phyloP scores from a whole-genome alignment of 495 filamentous ascomycete genomes.

The Neurospora sp. region DNA sequence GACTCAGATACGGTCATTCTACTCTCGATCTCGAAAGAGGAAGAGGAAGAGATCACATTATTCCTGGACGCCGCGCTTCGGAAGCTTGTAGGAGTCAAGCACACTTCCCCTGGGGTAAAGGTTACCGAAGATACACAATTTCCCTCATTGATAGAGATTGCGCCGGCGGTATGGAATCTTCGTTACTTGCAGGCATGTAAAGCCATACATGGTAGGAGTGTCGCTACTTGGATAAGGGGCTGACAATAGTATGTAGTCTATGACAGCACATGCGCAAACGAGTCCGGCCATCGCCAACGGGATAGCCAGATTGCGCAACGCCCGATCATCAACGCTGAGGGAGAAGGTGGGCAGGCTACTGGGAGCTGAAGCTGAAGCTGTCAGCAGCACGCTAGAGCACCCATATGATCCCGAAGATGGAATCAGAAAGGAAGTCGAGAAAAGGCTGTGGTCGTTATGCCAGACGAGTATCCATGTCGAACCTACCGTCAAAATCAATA shows the following conservation, averaged over 20 bases:
- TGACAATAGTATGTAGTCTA: slow-evolving; percentile 7
- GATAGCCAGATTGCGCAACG: slow-evolving; percentile 13
- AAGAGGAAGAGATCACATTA: slow-evolving; percentile 12
- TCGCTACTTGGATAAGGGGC: neutral
- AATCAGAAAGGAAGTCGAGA: slow-evolving; percentile 1
- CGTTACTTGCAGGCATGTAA: slow-evolving; percentile 27
- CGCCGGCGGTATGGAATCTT: slow-evolving; percentile 36
- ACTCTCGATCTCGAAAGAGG: neutral
- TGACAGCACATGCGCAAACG: slow-evolving; percentile 14
- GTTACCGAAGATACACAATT: slow-evolving; percentile 3
- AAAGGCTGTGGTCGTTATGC: slow-evolving; percentile 15
- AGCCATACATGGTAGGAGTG: neutral
- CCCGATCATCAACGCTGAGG: slow-evolving; percentile 15
- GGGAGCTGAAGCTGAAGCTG: neutral
- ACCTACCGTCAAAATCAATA: neutral
- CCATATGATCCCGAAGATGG: neutral
- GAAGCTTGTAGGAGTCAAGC: slow-evolving; percentile 23
- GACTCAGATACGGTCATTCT: neutral
- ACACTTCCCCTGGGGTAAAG: slow-evolving; percentile 13
- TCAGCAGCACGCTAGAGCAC: neutral
- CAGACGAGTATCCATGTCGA: slow-evolving; percentile 15
- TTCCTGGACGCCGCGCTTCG: slow-evolving; percentile 27
- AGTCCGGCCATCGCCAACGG: slow-evolving; percentile 14
- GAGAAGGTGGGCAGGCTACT: slow-evolving; percentile 8
- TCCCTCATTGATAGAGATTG: slow-evolving; percentile 31